Evolutionary conservation across 257 asterid genomes (phyloP).

Genomic region (Nicotiana tabacum): DNA sequence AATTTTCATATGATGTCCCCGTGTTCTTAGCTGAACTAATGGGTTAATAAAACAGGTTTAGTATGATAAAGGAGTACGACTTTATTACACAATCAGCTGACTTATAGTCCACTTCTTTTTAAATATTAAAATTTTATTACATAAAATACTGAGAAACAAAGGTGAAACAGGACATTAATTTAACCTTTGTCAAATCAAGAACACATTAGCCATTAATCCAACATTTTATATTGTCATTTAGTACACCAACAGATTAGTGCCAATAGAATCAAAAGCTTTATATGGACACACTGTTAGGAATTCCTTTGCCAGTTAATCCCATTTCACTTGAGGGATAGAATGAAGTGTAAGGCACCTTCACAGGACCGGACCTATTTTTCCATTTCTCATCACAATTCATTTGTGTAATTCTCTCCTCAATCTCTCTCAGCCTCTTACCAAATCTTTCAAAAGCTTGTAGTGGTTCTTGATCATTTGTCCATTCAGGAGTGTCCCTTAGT

Average conservation of each 20-base stretch:
- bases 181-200: too few species aligned
- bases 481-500: conserved; percentile 49
- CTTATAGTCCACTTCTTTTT: neutral
- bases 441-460: conserved; percentile 47
- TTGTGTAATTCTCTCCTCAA: conserved; percentile 36
- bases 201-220: too few species aligned
- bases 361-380: conserved; percentile 66
- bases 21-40: neutral
- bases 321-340: conserved; percentile 46
- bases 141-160: neutral
- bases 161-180: neutral
- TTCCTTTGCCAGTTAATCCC: conserved; percentile 70
- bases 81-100: neutral
- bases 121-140: neutral
- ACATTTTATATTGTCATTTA: too few species aligned
- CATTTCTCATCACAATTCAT: conserved; percentile 43
- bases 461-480: conserved; percentile 59
- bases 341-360: conserved; percentile 63
- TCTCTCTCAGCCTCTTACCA: conserved; percentile 36
- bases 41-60: neutral
- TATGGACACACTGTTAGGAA: conserved; percentile 73
- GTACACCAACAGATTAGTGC: neutral
- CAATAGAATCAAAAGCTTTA: conserved; percentile 4
- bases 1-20: too few species aligned
- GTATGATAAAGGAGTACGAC: neutral